Base-by-base conservation (phyloP, 495 filamentous ascomycete species). In the Letharia lupina region DNA sequence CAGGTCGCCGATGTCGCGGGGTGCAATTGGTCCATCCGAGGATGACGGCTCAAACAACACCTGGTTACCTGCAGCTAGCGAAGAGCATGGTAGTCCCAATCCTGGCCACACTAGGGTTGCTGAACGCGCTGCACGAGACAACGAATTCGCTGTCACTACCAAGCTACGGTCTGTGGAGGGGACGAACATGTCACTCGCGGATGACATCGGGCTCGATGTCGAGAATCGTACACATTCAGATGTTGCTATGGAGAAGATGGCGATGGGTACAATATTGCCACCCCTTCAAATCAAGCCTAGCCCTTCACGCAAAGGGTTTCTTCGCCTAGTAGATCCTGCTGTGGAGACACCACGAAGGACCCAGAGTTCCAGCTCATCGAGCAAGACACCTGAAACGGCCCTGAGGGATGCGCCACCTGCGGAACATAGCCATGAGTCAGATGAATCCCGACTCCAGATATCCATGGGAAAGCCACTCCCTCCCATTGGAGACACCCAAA, bases 1-100 rank as follows among this genome's bases (percentile, higher is more conserved):
- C 58, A 67, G 62, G 48, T 67, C 65, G 28, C 60, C 63, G 9
- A 69, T 69, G 60, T 61, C 64, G 20, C 54, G 52, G 4, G 52
- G 42, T 40, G 54, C 63, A 37, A 56, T 60, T 18, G 58, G 45
- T 33, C 28, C 45, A 33, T 60, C 20, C 2, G 41, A 48, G n/a
- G 63, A 65, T 58, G 54, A 65, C 28, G 15, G 41, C 11, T 4
- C 40, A 39, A 20, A 45, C 4, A 28, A 58, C 23, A 57, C 63
- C 41, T 44, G 35, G 31, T 35, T 58, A 23, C 41, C 54, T 33
- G 18, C 42, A 59, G 31, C 39, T 45, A 57, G 45, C 37, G 54
- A 65, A n/a, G 63, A 60, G 42, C 31, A 37, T 28, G 16, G n/a
- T 12, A 37, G 45, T 41, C 40, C 7, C 4, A 47, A 9, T 8